Percentiles rank a stretch among this genome's conserved stretches.
Conservation (phyloP, 164 flowering plant species). For the Houttuynia cordata region DNA sequence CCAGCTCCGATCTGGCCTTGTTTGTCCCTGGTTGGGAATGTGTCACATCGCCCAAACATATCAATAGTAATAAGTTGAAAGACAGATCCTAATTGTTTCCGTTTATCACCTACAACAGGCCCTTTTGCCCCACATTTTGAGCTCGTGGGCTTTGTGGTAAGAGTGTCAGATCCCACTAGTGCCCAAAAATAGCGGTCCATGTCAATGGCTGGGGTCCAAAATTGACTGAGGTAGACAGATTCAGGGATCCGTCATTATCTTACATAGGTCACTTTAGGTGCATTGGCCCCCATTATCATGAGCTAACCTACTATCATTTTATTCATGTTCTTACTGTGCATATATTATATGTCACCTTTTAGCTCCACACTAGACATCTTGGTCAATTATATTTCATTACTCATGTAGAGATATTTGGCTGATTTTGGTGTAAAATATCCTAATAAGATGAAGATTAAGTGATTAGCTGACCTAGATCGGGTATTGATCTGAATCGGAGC, state of each 20-base stretch:
- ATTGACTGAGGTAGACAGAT: not conserved
- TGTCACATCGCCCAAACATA: not conserved
- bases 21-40: slow-evolving; percentile 1
- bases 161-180: slow-evolving; percentile 17
- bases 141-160: not conserved
- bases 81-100: slow-evolving; percentile 4
- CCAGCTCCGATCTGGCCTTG: not conserved
- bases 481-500: no score
- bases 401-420: no score
- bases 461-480: no score
- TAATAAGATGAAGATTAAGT: no score
- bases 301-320: no score
- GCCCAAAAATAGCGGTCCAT: not conserved
- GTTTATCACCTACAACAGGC: not conserved
- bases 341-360: not conserved
- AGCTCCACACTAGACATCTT: no score
- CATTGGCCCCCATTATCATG: no score
- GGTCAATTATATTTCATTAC: no score
- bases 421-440: no score
- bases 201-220: not conserved
- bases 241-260: not conserved
- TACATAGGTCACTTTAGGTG: no score
- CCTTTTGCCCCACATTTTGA: not conserved
- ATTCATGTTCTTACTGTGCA: not conserved
- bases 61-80: slow-evolving; percentile 6